Conservation (phyloP, 225 moss, liverwort and hornwort genomes). For the Sphagnum tenellum region DNA sequence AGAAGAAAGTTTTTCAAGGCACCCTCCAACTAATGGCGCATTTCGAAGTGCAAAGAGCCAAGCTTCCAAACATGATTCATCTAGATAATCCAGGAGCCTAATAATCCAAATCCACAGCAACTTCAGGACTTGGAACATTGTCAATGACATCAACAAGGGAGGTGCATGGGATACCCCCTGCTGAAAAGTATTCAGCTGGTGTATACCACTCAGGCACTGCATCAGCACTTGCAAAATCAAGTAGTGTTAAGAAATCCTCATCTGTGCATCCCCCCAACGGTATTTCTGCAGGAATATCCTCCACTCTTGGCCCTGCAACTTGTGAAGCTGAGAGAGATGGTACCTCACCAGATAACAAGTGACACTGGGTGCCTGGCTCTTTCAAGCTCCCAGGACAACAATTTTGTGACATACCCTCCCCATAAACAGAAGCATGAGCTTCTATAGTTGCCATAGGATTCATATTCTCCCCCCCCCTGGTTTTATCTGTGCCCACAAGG, state of each 20-base stretch:
- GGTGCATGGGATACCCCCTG: conserved; percentile 22
- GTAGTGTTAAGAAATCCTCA: conserved; percentile 47
- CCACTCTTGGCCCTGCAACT: conserved; percentile 25
- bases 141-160: conserved; percentile 30
- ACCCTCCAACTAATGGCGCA: conserved; percentile 29
- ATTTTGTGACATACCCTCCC: conserved; percentile 86
- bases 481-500: conserved; percentile 70
- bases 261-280: conserved; percentile 35
- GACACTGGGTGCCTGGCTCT: conserved; percentile 20
- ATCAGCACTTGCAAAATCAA: conserved; percentile 45
- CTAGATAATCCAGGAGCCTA: conserved; percentile 17
- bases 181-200: conserved; percentile 35
- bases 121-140: conserved; percentile 12
- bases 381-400: conserved; percentile 82
- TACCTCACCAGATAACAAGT: conserved; percentile 19
- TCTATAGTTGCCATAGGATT: conserved; percentile 93
- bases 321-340: conserved; percentile 6
- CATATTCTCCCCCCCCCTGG: conserved; percentile 82
- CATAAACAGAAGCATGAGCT: conserved; percentile 64
- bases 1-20: conserved; percentile 32
- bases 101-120: conserved; percentile 23
- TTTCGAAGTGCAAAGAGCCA: conserved; percentile 33
- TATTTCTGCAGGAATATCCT: conserved; percentile 16
- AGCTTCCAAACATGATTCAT: conserved; percentile 43
- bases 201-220: conserved; percentile 42